These are phyloP conservation scores for Sanghuangporus sanghuang DNA, from an alignment of 1,284 basidiomycete species.

Conservation along the genomic window DNA sequence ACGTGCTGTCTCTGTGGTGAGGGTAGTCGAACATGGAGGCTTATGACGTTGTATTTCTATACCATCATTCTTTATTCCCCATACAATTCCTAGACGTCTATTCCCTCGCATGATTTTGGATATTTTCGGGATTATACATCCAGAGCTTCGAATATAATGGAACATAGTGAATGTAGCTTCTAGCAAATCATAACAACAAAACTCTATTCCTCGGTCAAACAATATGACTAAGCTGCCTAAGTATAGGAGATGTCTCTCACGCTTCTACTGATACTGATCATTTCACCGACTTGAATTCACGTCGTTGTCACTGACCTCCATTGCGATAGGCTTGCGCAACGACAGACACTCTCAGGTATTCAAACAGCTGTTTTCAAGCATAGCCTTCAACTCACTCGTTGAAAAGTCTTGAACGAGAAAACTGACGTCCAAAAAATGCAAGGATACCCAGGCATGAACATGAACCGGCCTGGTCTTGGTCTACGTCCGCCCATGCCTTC, in stretches of 20 bases:
- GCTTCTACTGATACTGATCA: neutral
- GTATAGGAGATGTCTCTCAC: neutral
- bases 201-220: neutral
- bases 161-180: neutral
- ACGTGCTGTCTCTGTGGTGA: neutral
- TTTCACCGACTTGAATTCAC: neutral
- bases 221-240: neutral
- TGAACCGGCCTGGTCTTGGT: constrained; percentile 77
- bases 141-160: neutral
- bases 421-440: constrained; percentile 6
- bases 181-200: neutral
- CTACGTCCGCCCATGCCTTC: constrained; percentile 78
- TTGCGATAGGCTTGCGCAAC: neutral
- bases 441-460: constrained; percentile 15
- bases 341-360: neutral
- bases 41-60: neutral
- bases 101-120: neutral
- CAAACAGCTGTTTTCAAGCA: neutral
- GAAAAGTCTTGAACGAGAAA: neutral
- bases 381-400: neutral
- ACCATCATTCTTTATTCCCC: neutral
- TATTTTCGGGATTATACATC: neutral
- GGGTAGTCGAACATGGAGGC: neutral
- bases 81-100: neutral
- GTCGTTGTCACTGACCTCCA: neutral